Percentiles rank a stretch among this genome's conserved stretches.
Evolutionary conservation across 2,329 filamentous ascomycete genomes (phyloP).

Genomic region (Penicillium frequentans): DNA sequence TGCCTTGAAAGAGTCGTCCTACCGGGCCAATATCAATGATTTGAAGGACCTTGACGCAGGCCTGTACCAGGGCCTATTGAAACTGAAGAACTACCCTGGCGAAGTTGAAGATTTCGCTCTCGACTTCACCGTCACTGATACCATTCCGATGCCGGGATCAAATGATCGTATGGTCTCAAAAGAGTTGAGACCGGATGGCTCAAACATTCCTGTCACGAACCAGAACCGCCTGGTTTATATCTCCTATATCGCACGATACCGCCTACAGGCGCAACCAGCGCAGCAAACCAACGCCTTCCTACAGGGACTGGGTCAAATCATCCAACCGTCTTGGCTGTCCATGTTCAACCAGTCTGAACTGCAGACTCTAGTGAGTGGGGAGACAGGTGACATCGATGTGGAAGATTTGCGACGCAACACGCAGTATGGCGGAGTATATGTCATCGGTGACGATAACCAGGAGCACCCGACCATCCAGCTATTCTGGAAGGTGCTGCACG

Average conservation of each 20-base stretch:
- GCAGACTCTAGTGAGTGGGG: slow-evolving; percentile 88
- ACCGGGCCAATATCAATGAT: slow-evolving; percentile 93
- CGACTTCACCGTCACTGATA: slow-evolving; percentile 86
- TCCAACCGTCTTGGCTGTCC: slow-evolving; percentile 87
- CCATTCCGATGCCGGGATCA: slow-evolving; percentile 53
- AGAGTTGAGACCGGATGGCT: slow-evolving; percentile 74
- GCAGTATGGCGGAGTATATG: slow-evolving; percentile 81
- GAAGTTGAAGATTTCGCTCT: slow-evolving; percentile 78
- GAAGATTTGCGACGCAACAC: slow-evolving; percentile 83
- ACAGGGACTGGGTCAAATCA: slow-evolving; percentile 79
- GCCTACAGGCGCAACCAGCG: slow-evolving; percentile 75
- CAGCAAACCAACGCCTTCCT: slow-evolving; percentile 87
- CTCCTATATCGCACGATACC: slow-evolving; percentile 83
- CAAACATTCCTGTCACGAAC: slow-evolving; percentile 78
- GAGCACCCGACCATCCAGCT: slow-evolving; percentile 84
- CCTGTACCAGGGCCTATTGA: slow-evolving; percentile 79
- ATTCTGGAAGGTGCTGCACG: slow-evolving; percentile 88
- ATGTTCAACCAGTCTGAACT: slow-evolving; percentile 99
- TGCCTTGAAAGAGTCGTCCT: slow-evolving; percentile 67
- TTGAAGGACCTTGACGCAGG: slow-evolving; percentile 87
- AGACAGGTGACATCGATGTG: slow-evolving; percentile 81
- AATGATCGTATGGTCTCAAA: slow-evolving; percentile 64
- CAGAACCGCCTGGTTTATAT: slow-evolving; percentile 94
- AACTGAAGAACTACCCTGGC: slow-evolving; percentile 81
- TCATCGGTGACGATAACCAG: slow-evolving; percentile 79